phyloP scores from a whole-genome alignment of 371 early-diverging fungal species.

The Mucor lusitanicus region DNA sequence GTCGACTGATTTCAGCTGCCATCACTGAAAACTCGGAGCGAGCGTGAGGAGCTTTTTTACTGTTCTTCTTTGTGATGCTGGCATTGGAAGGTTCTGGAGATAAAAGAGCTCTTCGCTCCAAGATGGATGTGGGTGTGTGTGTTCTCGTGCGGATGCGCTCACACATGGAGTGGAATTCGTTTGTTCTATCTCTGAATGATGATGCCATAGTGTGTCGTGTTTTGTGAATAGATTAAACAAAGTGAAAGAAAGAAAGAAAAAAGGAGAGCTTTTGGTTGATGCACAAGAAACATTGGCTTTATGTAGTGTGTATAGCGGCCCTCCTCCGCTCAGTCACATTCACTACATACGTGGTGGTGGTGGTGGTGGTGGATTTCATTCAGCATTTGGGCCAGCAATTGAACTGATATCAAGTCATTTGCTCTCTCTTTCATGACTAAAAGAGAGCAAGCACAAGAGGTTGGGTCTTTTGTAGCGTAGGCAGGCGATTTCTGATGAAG shows the following conservation, averaged over 20 bases:
- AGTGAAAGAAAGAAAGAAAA: neutral
- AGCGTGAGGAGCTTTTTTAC: conserved; percentile 20
- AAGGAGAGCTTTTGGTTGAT: neutral
- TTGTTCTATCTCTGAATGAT: conserved; percentile 54
- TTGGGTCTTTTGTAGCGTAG: neutral
- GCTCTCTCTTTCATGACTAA: too few species aligned
- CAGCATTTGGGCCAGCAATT: neutral
- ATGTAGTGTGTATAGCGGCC: neutral
- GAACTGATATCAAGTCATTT: neutral
- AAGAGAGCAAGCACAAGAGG: too few species aligned
- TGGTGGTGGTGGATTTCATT: neutral
- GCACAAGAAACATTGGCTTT: neutral
- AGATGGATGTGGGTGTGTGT: conserved; percentile 19
- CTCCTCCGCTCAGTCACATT: neutral
- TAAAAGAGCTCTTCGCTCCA: conserved; percentile 44
- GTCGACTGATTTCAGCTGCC: conserved; percentile 67
- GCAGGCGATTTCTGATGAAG: too few species aligned
- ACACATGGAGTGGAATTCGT: conserved; percentile 53
- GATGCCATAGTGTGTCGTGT: neutral
- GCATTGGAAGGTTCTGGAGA: conserved; percentile 16
- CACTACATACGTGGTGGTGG: too few species aligned
- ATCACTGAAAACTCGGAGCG: conserved; percentile 63
- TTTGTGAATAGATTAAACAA: neutral
- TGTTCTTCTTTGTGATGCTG: conserved; percentile 11
- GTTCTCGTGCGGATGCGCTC: conserved; percentile 45